A percentile compares a stretch with the other conserved stretches of the same genome.
phyloP scores from a whole-genome alignment of 1,284 basidiomycete species.

The Naganishia cerealis region DNA sequence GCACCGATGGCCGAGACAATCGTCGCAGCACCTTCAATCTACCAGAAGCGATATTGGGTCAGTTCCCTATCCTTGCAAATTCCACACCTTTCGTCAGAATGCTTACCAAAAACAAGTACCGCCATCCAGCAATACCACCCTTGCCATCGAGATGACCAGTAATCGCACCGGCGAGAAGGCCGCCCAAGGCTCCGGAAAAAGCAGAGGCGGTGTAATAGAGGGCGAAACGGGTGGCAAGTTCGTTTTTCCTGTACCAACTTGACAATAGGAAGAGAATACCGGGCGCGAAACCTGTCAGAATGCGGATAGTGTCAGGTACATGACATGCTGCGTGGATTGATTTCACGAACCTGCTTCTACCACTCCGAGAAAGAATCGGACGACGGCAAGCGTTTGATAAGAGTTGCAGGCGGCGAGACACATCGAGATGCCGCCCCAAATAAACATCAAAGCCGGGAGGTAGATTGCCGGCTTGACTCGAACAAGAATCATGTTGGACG shows the following conservation, averaged over 20 bases:
- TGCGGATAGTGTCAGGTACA: no score
- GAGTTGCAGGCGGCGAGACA: conserved; percentile 35
- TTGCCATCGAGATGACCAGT: conserved; percentile 51
- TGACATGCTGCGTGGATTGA: no score
- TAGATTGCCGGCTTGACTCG: conserved; percentile 37
- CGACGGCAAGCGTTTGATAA: conserved; percentile 34
- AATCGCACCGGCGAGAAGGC: conserved; percentile 54
- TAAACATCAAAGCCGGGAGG: conserved; percentile 39
- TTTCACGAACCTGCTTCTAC: conserved; percentile 37
- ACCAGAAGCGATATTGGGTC: background rate
- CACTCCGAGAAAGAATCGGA: conserved; percentile 40
- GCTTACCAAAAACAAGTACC: conserved; percentile 47
- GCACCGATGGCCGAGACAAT: conserved; percentile 43
- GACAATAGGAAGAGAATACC: conserved; percentile 39
- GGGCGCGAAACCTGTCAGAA: conserved; percentile 15
- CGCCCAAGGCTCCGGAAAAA: conserved; percentile 53
- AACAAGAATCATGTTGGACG: conserved; percentile 44
- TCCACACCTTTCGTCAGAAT: background rate
- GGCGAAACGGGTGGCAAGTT: conserved; percentile 46
- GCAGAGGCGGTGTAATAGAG: conserved; percentile 54
- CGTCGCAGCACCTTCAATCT: conserved; percentile 49
- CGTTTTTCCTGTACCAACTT: conserved; percentile 42
- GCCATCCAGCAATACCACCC: conserved; percentile 50
- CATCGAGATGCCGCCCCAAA: conserved; percentile 36
- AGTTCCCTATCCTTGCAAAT: conserved; percentile 18